These are phyloP conservation scores for Agarophyton chilense DNA, from an alignment of 23 red algal genomes.

Conservation along the genomic window DNA sequence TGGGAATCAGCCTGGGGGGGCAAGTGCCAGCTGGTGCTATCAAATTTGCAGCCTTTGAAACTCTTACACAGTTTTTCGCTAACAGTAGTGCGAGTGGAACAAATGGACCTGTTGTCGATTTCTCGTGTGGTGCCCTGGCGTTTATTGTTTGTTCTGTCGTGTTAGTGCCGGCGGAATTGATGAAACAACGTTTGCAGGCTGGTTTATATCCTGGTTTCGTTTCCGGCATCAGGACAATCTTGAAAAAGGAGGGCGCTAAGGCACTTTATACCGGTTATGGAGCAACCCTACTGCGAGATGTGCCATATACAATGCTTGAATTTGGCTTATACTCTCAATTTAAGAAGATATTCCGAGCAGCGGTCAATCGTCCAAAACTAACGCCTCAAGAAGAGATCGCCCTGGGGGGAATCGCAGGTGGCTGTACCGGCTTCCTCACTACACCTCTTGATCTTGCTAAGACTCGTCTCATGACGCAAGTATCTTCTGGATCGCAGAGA, in stretches of 20 bases:
- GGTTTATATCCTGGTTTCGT: conserved; percentile 68
- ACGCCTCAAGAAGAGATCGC: conserved; percentile 74
- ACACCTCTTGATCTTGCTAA: conserved; percentile 98
- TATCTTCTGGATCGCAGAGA: conserved; percentile 1
- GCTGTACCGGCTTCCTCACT: conserved; percentile 89
- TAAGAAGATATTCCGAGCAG: conserved; percentile 60
- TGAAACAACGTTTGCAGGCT: conserved; percentile 95
- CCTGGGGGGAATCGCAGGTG: conserved; percentile 90
- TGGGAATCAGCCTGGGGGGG: conserved; percentile 59
- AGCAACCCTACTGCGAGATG: conserved; percentile 85
- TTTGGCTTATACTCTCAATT: conserved; percentile 91
- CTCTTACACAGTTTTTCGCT: conserved; percentile 63
- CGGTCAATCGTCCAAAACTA: conserved; percentile 44
- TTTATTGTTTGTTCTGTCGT: conserved; percentile 84
- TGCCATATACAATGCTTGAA: conserved; percentile 99
- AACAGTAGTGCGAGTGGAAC: conserved; percentile 11
- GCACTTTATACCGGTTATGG: conserved; percentile 87
- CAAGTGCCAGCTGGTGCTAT: conserved; percentile 90
- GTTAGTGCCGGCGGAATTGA: conserved; percentile 87
- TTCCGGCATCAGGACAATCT: conserved; percentile 62
- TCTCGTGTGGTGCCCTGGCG: conserved; percentile 90
- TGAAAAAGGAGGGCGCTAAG: conserved; percentile 59
- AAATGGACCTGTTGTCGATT: conserved; percentile 37
- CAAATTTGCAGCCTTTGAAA: conserved; percentile 97
- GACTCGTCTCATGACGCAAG: conserved; percentile 93